Evolutionary conservation across 352 stramenopile genomes (phyloP), one percentile per base, ranked within the genome.

Genomic region (Salisapilia sapeloensis): DNA sequence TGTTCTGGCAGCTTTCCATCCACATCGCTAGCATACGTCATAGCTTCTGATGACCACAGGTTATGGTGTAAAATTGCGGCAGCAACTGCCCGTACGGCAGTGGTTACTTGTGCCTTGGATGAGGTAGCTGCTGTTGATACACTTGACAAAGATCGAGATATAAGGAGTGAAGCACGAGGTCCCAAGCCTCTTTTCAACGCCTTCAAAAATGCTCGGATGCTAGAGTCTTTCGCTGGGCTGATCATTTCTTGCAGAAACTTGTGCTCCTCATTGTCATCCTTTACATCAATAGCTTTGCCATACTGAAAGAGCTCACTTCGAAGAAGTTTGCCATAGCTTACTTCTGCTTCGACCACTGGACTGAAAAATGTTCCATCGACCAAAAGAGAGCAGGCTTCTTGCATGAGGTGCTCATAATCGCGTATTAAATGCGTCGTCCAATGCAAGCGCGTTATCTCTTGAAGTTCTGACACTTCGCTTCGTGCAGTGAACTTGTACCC

Each of bases 41-140:
- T 83, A 8, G 74, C 74, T 48, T 89, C 74, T 60, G 85, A 78
- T 12, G 64, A 62, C 66, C 64, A 86, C 74, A 86, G 83, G 33
- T 89, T 89, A 35, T 89, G 74, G 33, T 89, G 70, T 16, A 89
- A 46, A 44, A 89, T 84, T 15, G 70, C 70, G 19, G 74, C 74
- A n/a, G 61, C 61, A 0, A 74, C 64, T 8, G 66, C 60, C 29
- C 65, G 64, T 29, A 89, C 70, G 6, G 74, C 74, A 4, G 47
- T 49, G 33, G 64, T 81, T 20, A 85, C 42, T 11, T 33, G 42
- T 9, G 54, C 38, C 17, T 60, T 71, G 6, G 44, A 35, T 26
- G 35, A 43, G 0, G 57, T 56, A 13, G 45, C 58, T 2, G 47
- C 40, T 3, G 54, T 70, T 33, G 44, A 42, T 24, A 55, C 42